Evolutionary conservation across 2,329 filamentous ascomycete genomes (phyloP), one percentile per base, ranked within the genome.

Genomic region (Septoria petroselini): DNA sequence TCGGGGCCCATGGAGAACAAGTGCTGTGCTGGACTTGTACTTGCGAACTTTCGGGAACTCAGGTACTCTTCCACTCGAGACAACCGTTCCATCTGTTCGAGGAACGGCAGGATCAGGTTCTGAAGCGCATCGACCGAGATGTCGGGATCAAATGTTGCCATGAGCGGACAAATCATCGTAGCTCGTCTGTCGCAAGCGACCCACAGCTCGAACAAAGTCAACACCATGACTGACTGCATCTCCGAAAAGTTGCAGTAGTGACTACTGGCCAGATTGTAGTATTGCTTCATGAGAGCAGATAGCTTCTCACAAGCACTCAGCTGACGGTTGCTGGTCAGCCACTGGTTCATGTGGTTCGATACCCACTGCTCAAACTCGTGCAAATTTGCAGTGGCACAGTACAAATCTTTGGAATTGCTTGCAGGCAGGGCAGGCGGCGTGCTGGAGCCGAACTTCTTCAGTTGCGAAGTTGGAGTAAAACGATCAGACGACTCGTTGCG

Each of bases 161-260:
- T 65, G 0, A 84, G 61, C 0, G 76, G 74, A 39, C 71, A 80
- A 0, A 53, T 53, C 0, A 37, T 9, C 0, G 71, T 65, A 0
- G 76, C 75, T 14, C 61, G 63, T 12, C 67, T 59, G 54, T 87
- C 83, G 62, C 85, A 73, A 1, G 62, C 58, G 2, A 77, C 62
- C 83, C 82, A 87, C 0, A 83, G 55, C 40, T 80, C 76, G 60
- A 85, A 74, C 0, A 80, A 25, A 6, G 67, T 72, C 1, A 86
- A 68, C 0, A 85, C 64, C 57, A 78, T 72, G 1, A 65, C 49
- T 14, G 50, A 52, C 9, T 42, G 31, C 25, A 35, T 45, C 33
- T 52, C 50, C 1, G 50, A 33, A 14, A 48, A 48, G 7, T 35
- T 35, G 14, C 19, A 19, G 23, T 51, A 47, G 37, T 37, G 31